These are phyloP conservation scores for Nothophaeocryptopus gaeumannii DNA, from an alignment of 2,329 filamentous ascomycete genomes.

Conservation along the genomic window DNA sequence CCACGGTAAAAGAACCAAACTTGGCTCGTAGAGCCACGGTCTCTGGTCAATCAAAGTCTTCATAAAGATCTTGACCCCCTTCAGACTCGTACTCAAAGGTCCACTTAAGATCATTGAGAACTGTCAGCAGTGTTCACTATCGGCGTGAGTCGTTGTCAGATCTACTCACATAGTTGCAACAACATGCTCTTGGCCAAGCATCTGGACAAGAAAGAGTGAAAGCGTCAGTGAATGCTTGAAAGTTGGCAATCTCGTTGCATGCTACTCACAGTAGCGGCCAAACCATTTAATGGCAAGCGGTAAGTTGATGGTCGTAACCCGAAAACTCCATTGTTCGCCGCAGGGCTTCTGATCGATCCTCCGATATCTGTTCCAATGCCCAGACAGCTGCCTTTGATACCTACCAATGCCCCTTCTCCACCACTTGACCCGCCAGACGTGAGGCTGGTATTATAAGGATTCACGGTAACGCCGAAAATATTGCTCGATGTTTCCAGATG, in stretches of 20 bases:
- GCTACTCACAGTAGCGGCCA: slow-evolving; percentile 32
- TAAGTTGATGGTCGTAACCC: slow-evolving; percentile 45
- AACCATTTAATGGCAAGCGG: slow-evolving; percentile 45
- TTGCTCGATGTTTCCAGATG: slow-evolving; percentile 53
- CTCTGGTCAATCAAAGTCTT: slow-evolving; percentile 49
- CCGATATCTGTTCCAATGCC: slow-evolving; percentile 54
- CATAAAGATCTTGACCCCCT: slow-evolving; percentile 55
- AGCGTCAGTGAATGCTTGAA: neutral
- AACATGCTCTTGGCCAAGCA: slow-evolving; percentile 48
- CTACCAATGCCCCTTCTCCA: slow-evolving; percentile 57
- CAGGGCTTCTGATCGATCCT: slow-evolving; percentile 49
- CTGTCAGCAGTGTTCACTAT: neutral
- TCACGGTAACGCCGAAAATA: slow-evolving; percentile 53
- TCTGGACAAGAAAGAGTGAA: slow-evolving; percentile 16
- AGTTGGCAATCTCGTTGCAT: too few species aligned
- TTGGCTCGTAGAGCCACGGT: slow-evolving; percentile 59
- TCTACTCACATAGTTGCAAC: slow-evolving; percentile 29
- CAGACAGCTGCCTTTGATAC: slow-evolving; percentile 51
- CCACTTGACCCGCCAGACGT: slow-evolving; percentile 55
- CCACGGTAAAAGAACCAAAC: slow-evolving; percentile 61
- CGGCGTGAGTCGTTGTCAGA: neutral
- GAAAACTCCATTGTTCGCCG: slow-evolving; percentile 48
- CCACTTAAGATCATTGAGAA: slow-evolving; percentile 45
- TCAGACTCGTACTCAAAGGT: slow-evolving; percentile 53
- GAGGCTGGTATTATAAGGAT: slow-evolving; percentile 53